Conservation (phyloP, 75 land plant species). For the Cryptomeria japonica region DNA sequence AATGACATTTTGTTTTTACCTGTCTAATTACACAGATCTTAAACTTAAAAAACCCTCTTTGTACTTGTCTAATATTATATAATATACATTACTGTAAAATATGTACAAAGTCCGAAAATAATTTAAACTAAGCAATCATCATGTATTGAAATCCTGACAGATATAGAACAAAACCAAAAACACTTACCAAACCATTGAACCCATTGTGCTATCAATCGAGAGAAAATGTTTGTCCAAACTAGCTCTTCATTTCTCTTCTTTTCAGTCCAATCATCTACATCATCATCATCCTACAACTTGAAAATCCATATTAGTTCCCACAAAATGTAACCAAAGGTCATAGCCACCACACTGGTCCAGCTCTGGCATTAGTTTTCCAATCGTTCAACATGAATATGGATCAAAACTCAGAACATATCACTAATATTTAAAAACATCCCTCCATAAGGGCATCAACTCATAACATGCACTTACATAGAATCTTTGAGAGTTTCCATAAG, state of each 20-base stretch:
- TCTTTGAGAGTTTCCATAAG: neutral
- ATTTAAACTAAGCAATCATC: neutral
- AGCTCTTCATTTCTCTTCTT: constrained; percentile 47
- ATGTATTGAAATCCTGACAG: neutral
- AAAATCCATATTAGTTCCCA: constrained; percentile 8
- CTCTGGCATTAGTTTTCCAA: neutral
- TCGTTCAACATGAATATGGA: neutral
- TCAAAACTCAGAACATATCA: constrained; percentile 19
- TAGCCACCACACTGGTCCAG: neutral
- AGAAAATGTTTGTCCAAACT: constrained; percentile 76
- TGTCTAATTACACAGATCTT: neutral
- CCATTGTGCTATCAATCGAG: constrained; percentile 83
- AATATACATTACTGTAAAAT: neutral
- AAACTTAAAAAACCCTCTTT: neutral
- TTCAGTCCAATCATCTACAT: constrained; percentile 53
- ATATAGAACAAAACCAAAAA: neutral
- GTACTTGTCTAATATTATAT: neutral
- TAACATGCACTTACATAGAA: constrained; percentile 14
- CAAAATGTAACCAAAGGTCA: neutral
- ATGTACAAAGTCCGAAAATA: neutral
- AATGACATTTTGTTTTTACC: neutral
- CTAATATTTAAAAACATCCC: neutral
- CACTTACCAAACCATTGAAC: constrained; percentile 84
- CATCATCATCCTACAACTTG: constrained; percentile 22
- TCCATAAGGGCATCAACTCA: neutral